These are phyloP conservation scores for Penicillium macrosclerotiorum DNA, from an alignment of 495 filamentous ascomycete species.

Conservation along the genomic window DNA sequence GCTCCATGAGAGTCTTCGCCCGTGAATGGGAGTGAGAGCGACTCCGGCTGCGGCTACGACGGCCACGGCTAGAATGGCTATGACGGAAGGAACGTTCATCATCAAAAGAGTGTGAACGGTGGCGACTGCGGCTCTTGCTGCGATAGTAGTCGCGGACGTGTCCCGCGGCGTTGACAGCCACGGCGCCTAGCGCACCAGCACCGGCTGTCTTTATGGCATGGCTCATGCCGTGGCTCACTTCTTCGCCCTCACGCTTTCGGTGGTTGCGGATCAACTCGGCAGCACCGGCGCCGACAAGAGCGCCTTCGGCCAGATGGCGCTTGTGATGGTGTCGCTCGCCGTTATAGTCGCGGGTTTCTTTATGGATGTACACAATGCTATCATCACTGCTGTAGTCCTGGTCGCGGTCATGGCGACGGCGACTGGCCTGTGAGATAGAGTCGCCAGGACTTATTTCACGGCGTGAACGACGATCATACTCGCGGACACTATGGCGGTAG, in stretches of 20 bases:
- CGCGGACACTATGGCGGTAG: conserved; percentile 57
- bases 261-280: conserved; percentile 73
- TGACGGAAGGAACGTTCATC: conserved; percentile 45
- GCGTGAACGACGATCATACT: conserved; percentile 50
- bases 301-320: conserved; percentile 84
- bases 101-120: conserved; percentile 47
- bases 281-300: conserved; percentile 72
- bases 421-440: conserved; percentile 52
- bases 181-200: conserved; percentile 76
- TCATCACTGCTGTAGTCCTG: conserved; percentile 61
- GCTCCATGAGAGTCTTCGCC: conserved; percentile 60
- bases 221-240: conserved; percentile 56
- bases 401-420: conserved; percentile 37
- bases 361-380: conserved; percentile 58
- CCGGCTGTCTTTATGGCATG: conserved; percentile 73
- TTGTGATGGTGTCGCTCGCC: conserved; percentile 62
- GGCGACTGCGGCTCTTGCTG: conserved; percentile 57
- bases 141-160: conserved; percentile 71
- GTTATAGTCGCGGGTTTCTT: conserved; percentile 52
- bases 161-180: conserved; percentile 75
- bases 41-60: conserved; percentile 43
- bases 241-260: conserved; percentile 55
- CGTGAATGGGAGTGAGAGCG: conserved; percentile 58
- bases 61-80: conserved; percentile 35
- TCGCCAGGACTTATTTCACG: conserved; percentile 60